Evolutionary conservation across 2,329 filamentous ascomycete species (phyloP), one percentile per base, ranked within the genome.

Genomic region (Capronia epimyces): DNA sequence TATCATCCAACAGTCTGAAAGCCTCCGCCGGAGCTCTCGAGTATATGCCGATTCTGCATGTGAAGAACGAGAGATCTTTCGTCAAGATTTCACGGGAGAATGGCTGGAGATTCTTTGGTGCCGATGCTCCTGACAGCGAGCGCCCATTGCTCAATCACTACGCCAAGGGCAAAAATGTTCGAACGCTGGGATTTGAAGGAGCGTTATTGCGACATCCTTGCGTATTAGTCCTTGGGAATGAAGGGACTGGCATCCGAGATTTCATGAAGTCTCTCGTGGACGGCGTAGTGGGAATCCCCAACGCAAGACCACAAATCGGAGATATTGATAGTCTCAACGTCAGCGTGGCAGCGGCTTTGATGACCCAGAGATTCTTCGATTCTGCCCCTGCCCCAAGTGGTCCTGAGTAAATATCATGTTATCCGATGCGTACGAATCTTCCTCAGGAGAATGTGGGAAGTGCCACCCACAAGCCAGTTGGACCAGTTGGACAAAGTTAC

Each of bases 291-390:
- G 76, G 83, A 5, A 87, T 98, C 47, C 58, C 79, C 66, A 66
- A 78, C 67, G 67, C 70, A 59, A 36, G 71, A 64, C 56, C 73
- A 62, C 65, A 78, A 63, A 56, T 62, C 3, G 42, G 64, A 8
- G 65, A 77, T 1, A 82, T 98, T 2, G 91, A 97, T 68, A 95
- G 89, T 67, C 71, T 98, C 66, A 97, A 98, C 65, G 93, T 97
- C 32, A 89, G 87, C 64, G 90, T 95, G 16, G 91, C 93, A 1
- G 82, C 87, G 5, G 89, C 58, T 20, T 32, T 60, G 41, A 36
- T 60, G 31, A 55, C 52, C 4, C 50, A 59, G 25, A 52, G 41
- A 36, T 62, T 62, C 34, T 55, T 62, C 16, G 52, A 53, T 31
- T 48, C 41, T 12, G 49, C 53, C 34, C 49, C 25, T 1, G 18